Base-by-base conservation (phyloP, 2,329 filamentous ascomycete species). In the Xylariaceae sp. region DNA sequence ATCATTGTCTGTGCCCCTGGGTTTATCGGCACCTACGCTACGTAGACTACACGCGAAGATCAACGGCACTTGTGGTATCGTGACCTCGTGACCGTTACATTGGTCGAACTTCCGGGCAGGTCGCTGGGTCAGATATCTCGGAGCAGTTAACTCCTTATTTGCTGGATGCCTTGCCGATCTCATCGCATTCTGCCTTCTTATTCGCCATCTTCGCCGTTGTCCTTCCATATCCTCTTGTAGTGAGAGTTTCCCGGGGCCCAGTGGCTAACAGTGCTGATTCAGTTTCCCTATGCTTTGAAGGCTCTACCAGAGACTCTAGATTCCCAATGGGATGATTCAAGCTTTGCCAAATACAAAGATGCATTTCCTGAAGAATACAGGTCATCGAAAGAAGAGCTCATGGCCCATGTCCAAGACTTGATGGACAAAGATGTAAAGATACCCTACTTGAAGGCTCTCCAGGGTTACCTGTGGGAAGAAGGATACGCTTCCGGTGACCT, bases 211-310 rank as follows among this genome's bases (percentile, higher is more conserved):
- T 22, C 40, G 20, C 23, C 37, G 22, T 40, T 19, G 39, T 42
- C 39, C 40, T 8, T 32, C 25, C 25, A 35, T 33, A 41, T 42
- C 42, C 20, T 40, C 32, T 43, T 37, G 34, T 42, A 44, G 22
- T 36, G 37, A 29, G 22, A 17, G 10, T 32, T 23, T 22, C 34
- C 8, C 40, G 19, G 23, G 22, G 33, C 21, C 19, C 22, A 22
- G 29, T 32, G 33, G 23, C 41, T 46, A 48, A 49, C 51, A 43
- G 20, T 29, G 4, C 47, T 25, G 19, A 45, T 47, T 29, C 50
- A 91, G 86, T 92, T 89, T 63, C 87, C 88, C 22, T 91, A 89
- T 68, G 85, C 86, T 41, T 72, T 91, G 49, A 66, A 76, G 40
- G 79, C 76, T 38, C 79, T 92, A 39, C 81, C 85, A 38, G 66